Base-by-base conservation (phyloP, 2,329 filamentous ascomycete species). In the Gaeumannomyces tritici region DNA sequence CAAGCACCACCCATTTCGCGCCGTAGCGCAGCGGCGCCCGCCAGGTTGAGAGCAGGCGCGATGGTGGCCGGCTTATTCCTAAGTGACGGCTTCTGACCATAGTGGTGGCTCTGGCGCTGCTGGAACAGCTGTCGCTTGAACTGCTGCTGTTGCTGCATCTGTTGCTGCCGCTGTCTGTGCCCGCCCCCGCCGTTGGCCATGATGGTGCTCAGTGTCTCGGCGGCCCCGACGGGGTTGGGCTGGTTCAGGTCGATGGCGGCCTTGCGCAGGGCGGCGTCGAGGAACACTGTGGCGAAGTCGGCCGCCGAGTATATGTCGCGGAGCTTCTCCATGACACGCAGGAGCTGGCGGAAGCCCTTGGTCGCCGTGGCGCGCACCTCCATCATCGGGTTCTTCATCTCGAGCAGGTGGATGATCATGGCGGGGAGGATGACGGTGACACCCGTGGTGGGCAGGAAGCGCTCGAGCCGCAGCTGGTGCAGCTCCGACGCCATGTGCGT, bases 201-300 rank as follows among this genome's bases (percentile, higher is more conserved):
- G 33, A 65, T 54, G 58, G 61, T 55, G 69, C 69, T 55, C 72
- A 60, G n/a, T 3, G 57, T 35, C n/a, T 55, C 68, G n/a, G 70
- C 70, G 26, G 72, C 69, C 18, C 70, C 72, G 6, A 70, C 69
- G 21, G 72, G 68, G 59, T 70, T 74, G 57, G 74, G 72, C 18
- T 67, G 67, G 60, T 76, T 83, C 54, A 91, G 79, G 62, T 90
- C 86, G 65, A 95, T 92, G 63, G 90, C 87, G 11, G 91, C 91
- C 77, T 96, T 96, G 65, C 90, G 87, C 65, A 96, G 89, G 0
- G 92, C 91, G 1, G 92, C 91, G 72, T 96, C 91, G n/a, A 97
- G 81, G 77, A 97, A 97, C 2, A 90, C 90, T 0, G 90, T 93
- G n/a, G 91, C 92, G 69, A 95, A 96, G 73, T 97, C 93, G n/a